Evolutionary conservation across 768 basidiomycete species (phyloP), one percentile per base, ranked within the genome.

Genomic region (Paxillus involutus): DNA sequence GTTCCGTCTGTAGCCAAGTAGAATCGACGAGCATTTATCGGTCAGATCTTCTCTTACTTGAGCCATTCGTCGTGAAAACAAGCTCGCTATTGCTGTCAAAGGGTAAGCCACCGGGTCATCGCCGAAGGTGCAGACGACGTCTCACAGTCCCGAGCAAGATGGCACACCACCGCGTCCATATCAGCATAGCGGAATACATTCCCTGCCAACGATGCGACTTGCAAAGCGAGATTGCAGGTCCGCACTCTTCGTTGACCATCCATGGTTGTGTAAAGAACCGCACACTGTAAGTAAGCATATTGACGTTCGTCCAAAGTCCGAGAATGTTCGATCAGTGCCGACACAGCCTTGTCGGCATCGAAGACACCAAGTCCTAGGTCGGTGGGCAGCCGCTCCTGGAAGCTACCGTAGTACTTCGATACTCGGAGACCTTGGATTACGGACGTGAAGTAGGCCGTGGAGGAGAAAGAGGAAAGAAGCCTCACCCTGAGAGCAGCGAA

Each of bases 151-250:
- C 94, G 90, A 32, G 86, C 76, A 56, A 93, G 71, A 67, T 88
- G 76, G 41, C 83, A 80, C 21, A 95, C 77, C 2, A 86, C 82
- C 3, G 91, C 81, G 60, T 98, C 95, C 75, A 94, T 79, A 71
- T 99, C 97, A 12, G 93, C 94, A 69, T 76, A 91, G 47, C 89
- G 83, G 75, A 95, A 99, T 11, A 98, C 85, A 66, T 89, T 94
- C 9, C 86, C 91, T n/a, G 94, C 91, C 58, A 98, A 72, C 37
- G 85, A 80, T 3, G 85, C 88, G 1, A 92, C 85, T 44, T 85
- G 86, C 53, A 98, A 68, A 1, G 88, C 89, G n/a, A 98, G 73
- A 61, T 99, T 99, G 65, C 86, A 80, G 29, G 85, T 84, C 50
- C 97, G 77, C 33, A 98, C 94, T 53, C 92, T 77, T 40, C 97